Conservation (phyloP, 202 grass and related monocot genomes). For the Carex arenaria region DNA sequence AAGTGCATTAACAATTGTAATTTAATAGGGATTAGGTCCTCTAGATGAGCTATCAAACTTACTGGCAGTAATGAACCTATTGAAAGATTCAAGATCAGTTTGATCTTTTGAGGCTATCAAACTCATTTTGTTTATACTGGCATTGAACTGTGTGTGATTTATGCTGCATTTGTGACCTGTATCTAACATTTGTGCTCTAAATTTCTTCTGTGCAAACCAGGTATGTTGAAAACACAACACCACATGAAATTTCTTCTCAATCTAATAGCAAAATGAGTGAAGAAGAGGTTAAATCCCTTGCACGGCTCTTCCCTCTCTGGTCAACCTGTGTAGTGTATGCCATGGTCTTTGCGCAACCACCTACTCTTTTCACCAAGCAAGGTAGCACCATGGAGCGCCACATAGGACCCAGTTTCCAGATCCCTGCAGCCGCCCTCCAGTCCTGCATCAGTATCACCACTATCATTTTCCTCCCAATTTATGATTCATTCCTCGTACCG, state of each 20-base stretch:
- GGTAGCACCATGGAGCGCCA: slow-evolving; percentile 51
- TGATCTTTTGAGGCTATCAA: not conserved
- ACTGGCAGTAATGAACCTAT: not conserved
- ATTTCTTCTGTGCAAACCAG: slow-evolving; percentile 14
- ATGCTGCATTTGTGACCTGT: not conserved
- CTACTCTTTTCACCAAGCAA: slow-evolving; percentile 72
- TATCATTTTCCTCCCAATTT: slow-evolving; percentile 33
- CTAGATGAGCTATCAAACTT: not conserved
- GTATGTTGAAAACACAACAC: not conserved
- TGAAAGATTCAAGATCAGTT: not conserved
- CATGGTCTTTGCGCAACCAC: slow-evolving; percentile 46
- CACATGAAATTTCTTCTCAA: not conserved
- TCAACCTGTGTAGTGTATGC: slow-evolving; percentile 47
- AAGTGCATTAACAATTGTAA: not conserved
- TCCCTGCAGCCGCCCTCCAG: slow-evolving; percentile 46
- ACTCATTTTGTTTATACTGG: no score
- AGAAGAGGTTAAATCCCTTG: slow-evolving; percentile 36
- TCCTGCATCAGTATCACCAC: slow-evolving; percentile 36
- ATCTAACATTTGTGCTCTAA: not conserved
- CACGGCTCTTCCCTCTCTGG: slow-evolving; percentile 59
- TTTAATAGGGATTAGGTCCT: not conserved
- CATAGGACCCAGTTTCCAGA: slow-evolving; percentile 30
- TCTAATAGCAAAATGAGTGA: not conserved
- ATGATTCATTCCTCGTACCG: slow-evolving; percentile 52
- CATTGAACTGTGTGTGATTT: not conserved